phyloP scores from a whole-genome alignment of 2,329 filamentous ascomycete species.

The Teratosphaeria epicoccoides region DNA sequence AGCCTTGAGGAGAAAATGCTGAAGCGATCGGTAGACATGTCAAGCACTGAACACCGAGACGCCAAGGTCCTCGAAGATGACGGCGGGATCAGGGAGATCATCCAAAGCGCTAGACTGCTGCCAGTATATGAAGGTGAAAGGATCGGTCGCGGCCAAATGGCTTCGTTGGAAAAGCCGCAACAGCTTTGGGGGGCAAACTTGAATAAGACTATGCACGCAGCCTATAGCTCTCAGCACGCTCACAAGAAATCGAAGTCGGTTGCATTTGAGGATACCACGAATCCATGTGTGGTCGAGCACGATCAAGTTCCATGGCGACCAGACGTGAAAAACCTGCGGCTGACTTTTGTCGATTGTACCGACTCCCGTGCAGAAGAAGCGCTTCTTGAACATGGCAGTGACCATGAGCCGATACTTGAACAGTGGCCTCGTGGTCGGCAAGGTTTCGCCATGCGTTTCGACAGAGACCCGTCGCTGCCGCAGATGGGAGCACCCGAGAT shows the following conservation, averaged over 20 bases:
- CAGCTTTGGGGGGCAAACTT: slow-evolving; percentile 34
- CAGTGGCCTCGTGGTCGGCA: neutral
- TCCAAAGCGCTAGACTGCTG: slow-evolving; percentile 45
- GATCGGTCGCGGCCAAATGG: slow-evolving; percentile 28
- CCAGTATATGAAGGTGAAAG: slow-evolving; percentile 28
- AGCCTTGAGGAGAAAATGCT: slow-evolving; percentile 82
- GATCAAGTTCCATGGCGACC: neutral
- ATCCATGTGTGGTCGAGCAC: slow-evolving; percentile 1
- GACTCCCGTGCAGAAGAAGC: neutral
- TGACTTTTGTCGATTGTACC: slow-evolving; percentile 6
- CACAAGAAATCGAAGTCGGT: slow-evolving; percentile 3
- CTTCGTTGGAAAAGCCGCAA: slow-evolving; percentile 31
- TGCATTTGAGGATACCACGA: slow-evolving; percentile 2
- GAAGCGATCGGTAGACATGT: slow-evolving; percentile 63
- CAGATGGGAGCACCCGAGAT: neutral
- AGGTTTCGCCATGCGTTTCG: neutral
- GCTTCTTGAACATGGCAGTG: slow-evolving; percentile 2
- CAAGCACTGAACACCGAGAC: slow-evolving; percentile 45
- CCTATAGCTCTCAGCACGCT: neutral
- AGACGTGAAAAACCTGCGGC: neutral
- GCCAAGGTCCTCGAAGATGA: slow-evolving; percentile 51
- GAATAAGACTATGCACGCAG: slow-evolving; percentile 3
- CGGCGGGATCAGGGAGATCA: slow-evolving; percentile 46
- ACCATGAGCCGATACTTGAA: slow-evolving; percentile 7
- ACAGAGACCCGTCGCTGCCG: neutral